Conservation (phyloP, 306 rosid genomes). For the Vigna angularis region DNA sequence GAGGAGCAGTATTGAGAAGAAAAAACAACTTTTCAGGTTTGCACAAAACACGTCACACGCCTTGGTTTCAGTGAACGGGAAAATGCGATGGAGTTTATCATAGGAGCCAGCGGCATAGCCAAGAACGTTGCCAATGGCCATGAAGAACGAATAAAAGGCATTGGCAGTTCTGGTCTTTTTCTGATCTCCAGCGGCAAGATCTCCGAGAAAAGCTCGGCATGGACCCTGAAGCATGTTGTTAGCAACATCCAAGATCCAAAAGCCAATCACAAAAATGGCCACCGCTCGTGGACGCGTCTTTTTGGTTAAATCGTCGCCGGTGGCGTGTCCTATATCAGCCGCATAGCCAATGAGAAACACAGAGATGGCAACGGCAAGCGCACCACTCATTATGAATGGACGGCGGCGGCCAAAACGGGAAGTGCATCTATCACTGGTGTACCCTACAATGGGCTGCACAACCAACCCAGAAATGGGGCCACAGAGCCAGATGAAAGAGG, state of each 20-base stretch:
- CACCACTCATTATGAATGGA: constrained; percentile 64
- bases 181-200: constrained; percentile 58
- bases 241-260: constrained; percentile 81
- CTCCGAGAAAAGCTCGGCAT: constrained; percentile 69
- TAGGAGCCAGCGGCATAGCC: constrained; percentile 73
- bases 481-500: constrained; percentile 84
- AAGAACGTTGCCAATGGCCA: constrained; percentile 75
- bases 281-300: constrained; percentile 46
- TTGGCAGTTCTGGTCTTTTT: constrained; percentile 54
- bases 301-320: constrained; percentile 45
- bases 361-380: constrained; percentile 47
- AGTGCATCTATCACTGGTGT: constrained; percentile 71
- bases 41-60: constrained; percentile 79
- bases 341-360: constrained; percentile 80
- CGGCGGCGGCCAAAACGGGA: constrained; percentile 84
- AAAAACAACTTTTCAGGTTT: constrained; percentile 76
- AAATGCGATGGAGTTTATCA: constrained; percentile 39
- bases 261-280: constrained; percentile 51
- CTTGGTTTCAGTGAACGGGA: constrained; percentile 61
- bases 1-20: constrained; percentile 54
- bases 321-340: constrained; percentile 67
- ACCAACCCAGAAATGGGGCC: constrained; percentile 82
- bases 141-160: constrained; percentile 67
- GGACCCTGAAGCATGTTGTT: constrained; percentile 84
- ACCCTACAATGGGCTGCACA: constrained; percentile 80